phyloP scores from a whole-genome alignment of 495 filamentous ascomycete species.

The Penicillium nucicola region DNA sequence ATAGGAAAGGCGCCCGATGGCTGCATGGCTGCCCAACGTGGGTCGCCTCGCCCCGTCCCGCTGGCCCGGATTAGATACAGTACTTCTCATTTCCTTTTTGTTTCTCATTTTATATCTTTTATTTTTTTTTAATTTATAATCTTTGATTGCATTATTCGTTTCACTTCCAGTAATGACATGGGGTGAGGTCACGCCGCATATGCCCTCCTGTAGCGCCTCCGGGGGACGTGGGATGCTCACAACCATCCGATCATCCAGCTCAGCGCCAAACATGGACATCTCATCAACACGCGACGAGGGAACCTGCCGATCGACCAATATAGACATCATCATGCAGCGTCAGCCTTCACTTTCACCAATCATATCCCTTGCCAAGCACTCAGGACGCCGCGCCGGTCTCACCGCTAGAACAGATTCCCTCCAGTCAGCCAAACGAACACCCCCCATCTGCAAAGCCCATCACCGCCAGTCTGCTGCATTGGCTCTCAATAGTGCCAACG shows the following conservation, averaged over 20 bases:
- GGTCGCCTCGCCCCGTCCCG: constrained; percentile 28
- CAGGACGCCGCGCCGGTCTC: constrained; percentile 23
- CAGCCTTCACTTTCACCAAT: constrained; percentile 22
- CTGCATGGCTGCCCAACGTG: constrained; percentile 49
- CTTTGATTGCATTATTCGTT: background rate
- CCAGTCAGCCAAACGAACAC: constrained; percentile 15
- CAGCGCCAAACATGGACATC: background rate
- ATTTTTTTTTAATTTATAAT: background rate
- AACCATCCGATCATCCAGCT: constrained; percentile 7
- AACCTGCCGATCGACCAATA: constrained; percentile 24
- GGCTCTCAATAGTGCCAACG: constrained; percentile 24
- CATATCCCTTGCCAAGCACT: constrained; percentile 18
- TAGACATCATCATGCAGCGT: constrained; percentile 28
- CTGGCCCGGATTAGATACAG: constrained; percentile 2
- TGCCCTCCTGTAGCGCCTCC: constrained; percentile 7
- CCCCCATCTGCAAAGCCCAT: constrained; percentile 22
- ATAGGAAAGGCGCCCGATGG: background rate
- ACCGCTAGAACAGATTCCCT: constrained; percentile 25
- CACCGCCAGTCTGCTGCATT: constrained; percentile 28
- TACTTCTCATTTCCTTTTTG: background rate
- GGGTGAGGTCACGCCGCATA: background rate
- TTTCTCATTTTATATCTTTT: background rate
- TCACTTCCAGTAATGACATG: background rate
- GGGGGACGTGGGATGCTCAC: constrained; percentile 19
- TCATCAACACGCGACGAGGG: constrained; percentile 10